A percentile compares a stretch with the other conserved stretches of the same genome.
Conservation (phyloP, 108 stramenopile genomes). For the Chaetoceros tenuissimus region DNA sequence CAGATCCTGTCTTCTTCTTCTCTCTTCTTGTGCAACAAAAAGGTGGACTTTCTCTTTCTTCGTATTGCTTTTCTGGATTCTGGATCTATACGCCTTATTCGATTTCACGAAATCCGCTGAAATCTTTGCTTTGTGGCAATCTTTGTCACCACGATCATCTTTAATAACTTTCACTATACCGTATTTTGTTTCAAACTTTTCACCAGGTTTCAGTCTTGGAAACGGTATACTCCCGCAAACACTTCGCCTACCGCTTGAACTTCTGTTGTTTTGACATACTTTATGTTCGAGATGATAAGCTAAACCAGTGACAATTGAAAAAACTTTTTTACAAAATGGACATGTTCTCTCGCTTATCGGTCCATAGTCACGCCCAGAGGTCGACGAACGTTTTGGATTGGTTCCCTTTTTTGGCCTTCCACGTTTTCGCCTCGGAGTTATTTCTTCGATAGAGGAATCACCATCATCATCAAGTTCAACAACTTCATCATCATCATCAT, state of each 20-base stretch:
- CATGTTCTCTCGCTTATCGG: slow-evolving; percentile 29
- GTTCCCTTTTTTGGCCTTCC: slow-evolving; percentile 2
- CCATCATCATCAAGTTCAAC: not conserved
- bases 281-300: slow-evolving; percentile 27
- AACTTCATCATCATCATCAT: slow-evolving; percentile 1
- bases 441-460: not conserved
- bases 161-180: slow-evolving; percentile 67
- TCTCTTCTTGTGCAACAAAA: slow-evolving; percentile 11
- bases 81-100: not conserved
- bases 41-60: not conserved
- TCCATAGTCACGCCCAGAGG: slow-evolving; percentile 22
- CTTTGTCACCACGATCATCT: slow-evolving; percentile 38
- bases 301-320: slow-evolving; percentile 15
- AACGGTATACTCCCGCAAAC: slow-evolving; percentile 3
- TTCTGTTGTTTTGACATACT: slow-evolving; percentile 15
- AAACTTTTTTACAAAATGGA: slow-evolving; percentile 39
- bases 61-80: not conserved
- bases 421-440: not conserved
- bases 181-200: slow-evolving; percentile 39
- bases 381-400: not conserved
- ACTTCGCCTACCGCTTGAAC: not conserved
- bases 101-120: not conserved
- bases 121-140: slow-evolving; percentile 8
- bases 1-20: slow-evolving; percentile 11
- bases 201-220: slow-evolving; percentile 36